A percentile compares a stretch with the other conserved stretches of the same genome.
phyloP scores from a whole-genome alignment of 139 green algal species.

The Raphidocelis subcapitata region DNA sequence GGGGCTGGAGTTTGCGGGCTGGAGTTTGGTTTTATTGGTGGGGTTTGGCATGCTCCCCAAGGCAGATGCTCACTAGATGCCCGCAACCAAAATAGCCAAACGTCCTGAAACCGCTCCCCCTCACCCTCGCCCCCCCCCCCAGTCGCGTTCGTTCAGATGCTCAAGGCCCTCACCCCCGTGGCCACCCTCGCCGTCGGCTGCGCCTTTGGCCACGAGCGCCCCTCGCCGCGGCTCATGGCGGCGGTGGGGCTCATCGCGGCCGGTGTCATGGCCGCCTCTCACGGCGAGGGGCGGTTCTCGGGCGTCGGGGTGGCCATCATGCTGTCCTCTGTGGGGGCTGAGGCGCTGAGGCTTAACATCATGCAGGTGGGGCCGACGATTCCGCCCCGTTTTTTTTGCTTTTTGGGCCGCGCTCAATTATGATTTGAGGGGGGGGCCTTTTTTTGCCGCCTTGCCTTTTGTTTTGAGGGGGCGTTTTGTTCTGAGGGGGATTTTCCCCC shows the following conservation, averaged over 20 bases:
- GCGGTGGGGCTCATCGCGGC: conserved; percentile 14
- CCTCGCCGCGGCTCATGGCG: background rate
- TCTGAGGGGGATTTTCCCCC: no score
- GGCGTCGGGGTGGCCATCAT: conserved; percentile 4
- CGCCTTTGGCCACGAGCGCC: conserved; percentile 1
- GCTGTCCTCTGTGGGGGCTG: conserved; percentile 7
- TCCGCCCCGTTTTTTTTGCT: no score
- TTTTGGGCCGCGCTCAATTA: no score
- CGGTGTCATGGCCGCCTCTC: conserved; percentile 12
- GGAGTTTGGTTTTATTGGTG: background rate
- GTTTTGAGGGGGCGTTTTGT: no score
- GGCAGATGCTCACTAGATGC: background rate
- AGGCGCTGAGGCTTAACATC: background rate
- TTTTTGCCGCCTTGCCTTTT: no score
- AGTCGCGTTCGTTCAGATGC: conserved; percentile 33
- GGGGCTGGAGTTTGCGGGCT: background rate
- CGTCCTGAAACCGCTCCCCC: background rate
- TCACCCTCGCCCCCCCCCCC: background rate
- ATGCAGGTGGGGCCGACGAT: no score
- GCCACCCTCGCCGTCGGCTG: conserved; percentile 14
- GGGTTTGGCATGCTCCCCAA: background rate
- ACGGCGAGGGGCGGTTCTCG: conserved; percentile 14
- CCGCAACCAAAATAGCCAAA: no score
- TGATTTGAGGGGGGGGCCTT: no score
- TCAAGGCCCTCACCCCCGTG: conserved; percentile 26